Percentiles rank a stretch among this genome's conserved stretches.
These are phyloP conservation scores for Suillus tomentosus DNA, from an alignment of 768 basidiomycete genomes.

Conservation along the genomic window DNA sequence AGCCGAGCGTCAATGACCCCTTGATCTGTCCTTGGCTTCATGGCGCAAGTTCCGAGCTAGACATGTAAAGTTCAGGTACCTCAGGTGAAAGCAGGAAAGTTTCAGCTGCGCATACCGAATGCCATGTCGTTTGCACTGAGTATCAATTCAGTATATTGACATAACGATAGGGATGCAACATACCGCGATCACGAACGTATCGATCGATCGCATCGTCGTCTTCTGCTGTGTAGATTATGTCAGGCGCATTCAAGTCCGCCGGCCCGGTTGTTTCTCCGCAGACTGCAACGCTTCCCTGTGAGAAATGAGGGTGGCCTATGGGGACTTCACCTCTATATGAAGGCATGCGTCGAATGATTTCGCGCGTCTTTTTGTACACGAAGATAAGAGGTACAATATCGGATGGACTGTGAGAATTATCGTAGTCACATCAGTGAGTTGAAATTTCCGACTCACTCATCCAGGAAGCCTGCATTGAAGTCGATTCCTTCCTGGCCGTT, in stretches of 20 bases:
- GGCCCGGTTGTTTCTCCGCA: constrained; percentile 23
- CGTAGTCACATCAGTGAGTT: not conserved
- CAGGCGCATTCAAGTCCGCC: constrained; percentile 27
- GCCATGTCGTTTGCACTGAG: constrained; percentile 47
- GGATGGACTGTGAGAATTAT: constrained; percentile 18
- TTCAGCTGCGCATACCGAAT: constrained; percentile 38
- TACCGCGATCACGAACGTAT: constrained; percentile 25
- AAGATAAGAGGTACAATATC: constrained; percentile 31
- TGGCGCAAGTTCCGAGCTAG: constrained; percentile 66
- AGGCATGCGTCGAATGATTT: constrained; percentile 42
- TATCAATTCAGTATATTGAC: not conserved
- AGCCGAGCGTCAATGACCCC: constrained; percentile 64
- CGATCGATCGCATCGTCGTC: constrained; percentile 39
- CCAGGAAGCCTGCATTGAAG: constrained; percentile 50
- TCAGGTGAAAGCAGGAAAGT: not conserved
- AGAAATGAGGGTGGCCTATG: constrained; percentile 20
- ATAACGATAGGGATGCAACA: not conserved
- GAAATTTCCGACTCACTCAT: constrained; percentile 36
- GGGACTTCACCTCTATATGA: constrained; percentile 37
- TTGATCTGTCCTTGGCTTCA: constrained; percentile 58
- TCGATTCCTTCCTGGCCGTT: constrained; percentile 42
- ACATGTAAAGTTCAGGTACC: constrained; percentile 22
- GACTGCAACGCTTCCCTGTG: constrained; percentile 29
- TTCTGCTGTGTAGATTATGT: constrained; percentile 35
- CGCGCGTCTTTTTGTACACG: constrained; percentile 31